A percentile compares a stretch with the other conserved stretches of the same genome.
phyloP scores from a whole-genome alignment of 179 eudicot species.

The Sideroxylon spinosum region DNA sequence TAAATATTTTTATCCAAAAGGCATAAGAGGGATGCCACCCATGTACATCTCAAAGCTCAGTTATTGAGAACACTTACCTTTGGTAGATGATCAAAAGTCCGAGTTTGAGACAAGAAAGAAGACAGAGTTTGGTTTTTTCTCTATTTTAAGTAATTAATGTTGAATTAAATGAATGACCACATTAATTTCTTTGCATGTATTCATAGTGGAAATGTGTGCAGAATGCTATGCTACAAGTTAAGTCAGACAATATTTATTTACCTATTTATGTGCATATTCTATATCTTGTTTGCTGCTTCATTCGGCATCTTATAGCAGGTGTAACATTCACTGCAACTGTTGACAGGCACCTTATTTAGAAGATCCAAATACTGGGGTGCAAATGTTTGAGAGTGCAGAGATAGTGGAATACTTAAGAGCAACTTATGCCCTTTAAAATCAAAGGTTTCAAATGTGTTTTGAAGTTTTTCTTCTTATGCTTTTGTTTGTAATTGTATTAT shows the following conservation, averaged over 20 bases:
- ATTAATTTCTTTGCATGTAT: neutral
- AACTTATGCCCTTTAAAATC: conserved; percentile 48
- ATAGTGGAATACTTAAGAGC: conserved; percentile 78
- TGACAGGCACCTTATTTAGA: conserved; percentile 81
- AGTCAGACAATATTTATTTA: neutral
- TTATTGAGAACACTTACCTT: too few relatives aligned
- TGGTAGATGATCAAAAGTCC: neutral
- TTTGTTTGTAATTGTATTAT: neutral
- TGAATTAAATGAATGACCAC: neutral
- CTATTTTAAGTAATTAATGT: too few relatives aligned
- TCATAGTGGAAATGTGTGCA: too few relatives aligned
- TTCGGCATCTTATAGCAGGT: neutral
- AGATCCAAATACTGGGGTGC: conserved; percentile 91
- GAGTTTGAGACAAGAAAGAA: too few relatives aligned
- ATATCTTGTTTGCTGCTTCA: neutral
- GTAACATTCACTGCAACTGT: conserved; percentile 1
- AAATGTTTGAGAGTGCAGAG: conserved; percentile 95
- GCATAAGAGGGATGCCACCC: too few relatives aligned
- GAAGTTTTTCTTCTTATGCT: conserved; percentile 9
- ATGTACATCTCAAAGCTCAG: too few relatives aligned
- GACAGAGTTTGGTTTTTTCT: too few relatives aligned
- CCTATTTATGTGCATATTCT: neutral
- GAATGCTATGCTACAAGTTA: neutral
- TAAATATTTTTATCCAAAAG: too few relatives aligned
- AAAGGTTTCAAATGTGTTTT: neutral